Evolutionary conservation across 2,329 filamentous ascomycete genomes (phyloP).

Genomic region (Leptographium wingfieldii): DNA sequence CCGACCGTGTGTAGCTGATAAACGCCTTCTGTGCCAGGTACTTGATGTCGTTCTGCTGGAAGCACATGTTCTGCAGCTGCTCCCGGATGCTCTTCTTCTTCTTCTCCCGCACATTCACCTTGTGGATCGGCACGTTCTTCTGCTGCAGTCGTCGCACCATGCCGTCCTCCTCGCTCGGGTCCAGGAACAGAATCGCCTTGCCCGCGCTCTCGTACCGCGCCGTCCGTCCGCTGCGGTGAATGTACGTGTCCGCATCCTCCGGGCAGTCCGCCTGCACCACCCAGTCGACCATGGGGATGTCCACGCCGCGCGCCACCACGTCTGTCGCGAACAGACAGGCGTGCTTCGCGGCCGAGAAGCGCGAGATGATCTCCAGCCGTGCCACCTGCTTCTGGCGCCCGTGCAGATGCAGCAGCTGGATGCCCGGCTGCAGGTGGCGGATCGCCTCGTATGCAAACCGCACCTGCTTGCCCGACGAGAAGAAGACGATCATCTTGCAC

Average conservation of each 20-base stretch:
- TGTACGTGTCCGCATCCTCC: constrained; percentile 94
- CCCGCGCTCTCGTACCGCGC: constrained; percentile 87
- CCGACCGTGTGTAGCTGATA: constrained; percentile 72
- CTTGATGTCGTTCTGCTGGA: constrained; percentile 86
- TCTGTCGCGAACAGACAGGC: constrained; percentile 92
- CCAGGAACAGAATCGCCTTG: constrained; percentile 78
- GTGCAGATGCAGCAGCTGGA: constrained; percentile 83
- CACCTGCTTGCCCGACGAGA: constrained; percentile 93
- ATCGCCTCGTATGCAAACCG: constrained; percentile 92
- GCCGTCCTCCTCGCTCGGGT: constrained; percentile 84
- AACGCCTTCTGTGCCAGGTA: constrained; percentile 96
- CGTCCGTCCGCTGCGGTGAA: constrained; percentile 87
- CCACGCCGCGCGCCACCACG: constrained; percentile 83
- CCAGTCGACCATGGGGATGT: constrained; percentile 96
- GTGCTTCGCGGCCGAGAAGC: constrained; percentile 68
- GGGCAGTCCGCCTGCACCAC: constrained; percentile 98
- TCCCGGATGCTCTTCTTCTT: constrained; percentile 80
- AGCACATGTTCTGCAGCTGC: constrained; percentile 87
- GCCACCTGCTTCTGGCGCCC: constrained; percentile 88
- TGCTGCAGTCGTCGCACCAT: constrained; percentile 76
- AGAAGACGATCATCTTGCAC: constrained; percentile 87
- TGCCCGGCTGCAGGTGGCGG: constrained; percentile 84
- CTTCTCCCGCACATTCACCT: constrained; percentile 75
- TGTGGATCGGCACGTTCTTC: constrained; percentile 80
- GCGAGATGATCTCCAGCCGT: constrained; percentile 72